These are phyloP conservation scores for Tylopilus sp. DNA, from an alignment of 1,284 basidiomycete genomes.

Conservation along the genomic window DNA sequence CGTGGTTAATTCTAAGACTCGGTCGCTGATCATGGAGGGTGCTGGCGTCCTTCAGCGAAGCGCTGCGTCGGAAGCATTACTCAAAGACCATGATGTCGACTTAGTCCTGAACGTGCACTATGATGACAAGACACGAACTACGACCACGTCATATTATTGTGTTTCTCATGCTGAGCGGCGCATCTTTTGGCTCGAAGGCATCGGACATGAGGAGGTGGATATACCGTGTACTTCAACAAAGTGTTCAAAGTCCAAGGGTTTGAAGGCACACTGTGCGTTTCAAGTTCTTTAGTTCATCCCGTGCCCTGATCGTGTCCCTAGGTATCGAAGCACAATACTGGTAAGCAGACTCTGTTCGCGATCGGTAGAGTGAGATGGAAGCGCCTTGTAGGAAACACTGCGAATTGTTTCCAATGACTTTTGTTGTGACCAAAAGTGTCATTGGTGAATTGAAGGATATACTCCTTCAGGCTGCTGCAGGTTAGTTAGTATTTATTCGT, in stretches of 20 bases:
- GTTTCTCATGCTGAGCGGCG: constrained; percentile 40
- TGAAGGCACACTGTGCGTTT: constrained; percentile 36
- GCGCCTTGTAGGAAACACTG: constrained; percentile 38
- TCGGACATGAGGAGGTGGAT: constrained; percentile 26
- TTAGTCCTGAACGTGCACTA: constrained; percentile 30
- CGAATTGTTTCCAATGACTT: constrained; percentile 42
- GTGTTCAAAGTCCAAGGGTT: constrained; percentile 18
- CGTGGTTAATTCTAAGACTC: constrained; percentile 16
- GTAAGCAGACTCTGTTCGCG: constrained; percentile 22
- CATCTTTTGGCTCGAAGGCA: constrained; percentile 42
- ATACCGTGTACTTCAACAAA: constrained; percentile 35
- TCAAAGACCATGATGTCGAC: constrained; percentile 21
- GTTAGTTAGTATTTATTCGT: constrained; percentile 8
- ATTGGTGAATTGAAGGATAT: constrained; percentile 34
- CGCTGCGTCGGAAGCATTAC: constrained; percentile 11
- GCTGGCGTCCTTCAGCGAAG: constrained; percentile 17
- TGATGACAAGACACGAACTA: background rate
- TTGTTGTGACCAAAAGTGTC: constrained; percentile 29
- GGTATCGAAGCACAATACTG: constrained; percentile 44
- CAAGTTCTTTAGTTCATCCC: background rate
- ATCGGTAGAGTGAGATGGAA: background rate
- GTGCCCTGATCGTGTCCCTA: constrained; percentile 17
- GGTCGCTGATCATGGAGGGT: constrained; percentile 22
- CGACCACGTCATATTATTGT: constrained; percentile 35
- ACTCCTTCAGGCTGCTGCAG: constrained; percentile 42